phyloP scores from a whole-genome alignment of 2,329 filamentous ascomycete species.

The Trichoderma hamatum region DNA sequence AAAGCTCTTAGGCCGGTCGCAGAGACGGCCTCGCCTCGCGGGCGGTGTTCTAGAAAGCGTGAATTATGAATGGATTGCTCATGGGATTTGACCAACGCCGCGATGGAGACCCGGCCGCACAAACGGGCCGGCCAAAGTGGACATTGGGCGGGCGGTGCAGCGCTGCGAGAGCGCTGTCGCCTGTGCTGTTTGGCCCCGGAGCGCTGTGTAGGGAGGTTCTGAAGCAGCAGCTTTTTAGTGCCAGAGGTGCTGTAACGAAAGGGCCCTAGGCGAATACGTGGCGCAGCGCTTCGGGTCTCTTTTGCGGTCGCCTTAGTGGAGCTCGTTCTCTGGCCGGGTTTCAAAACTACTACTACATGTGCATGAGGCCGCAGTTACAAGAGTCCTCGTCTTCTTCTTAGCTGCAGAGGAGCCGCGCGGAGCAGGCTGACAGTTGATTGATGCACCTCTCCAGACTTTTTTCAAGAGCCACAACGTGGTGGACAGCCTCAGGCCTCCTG shows the following conservation, averaged over 20 bases:
- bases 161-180: slow-evolving; percentile 7
- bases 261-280: neutral
- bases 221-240: neutral
- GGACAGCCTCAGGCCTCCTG: slow-evolving; percentile 3
- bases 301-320: slow-evolving; percentile 23
- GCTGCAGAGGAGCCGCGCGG: neutral
- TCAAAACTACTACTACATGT: neutral
- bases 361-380: neutral
- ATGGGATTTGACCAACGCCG: neutral
- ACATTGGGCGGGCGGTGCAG: slow-evolving; percentile 21
- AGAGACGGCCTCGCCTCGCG: slow-evolving; percentile 15
- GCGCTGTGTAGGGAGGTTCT: neutral
- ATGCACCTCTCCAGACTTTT: too few species aligned
- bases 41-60: slow-evolving; percentile 26
- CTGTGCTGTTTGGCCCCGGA: neutral
- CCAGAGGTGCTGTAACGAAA: slow-evolving; percentile 8
- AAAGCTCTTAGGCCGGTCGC: slow-evolving; percentile 14
- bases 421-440: neutral
- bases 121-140: slow-evolving; percentile 27
- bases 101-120: slow-evolving; percentile 27
- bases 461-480: neutral
- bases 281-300: slow-evolving; percentile 24
- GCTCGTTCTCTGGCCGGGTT: slow-evolving; percentile 8
- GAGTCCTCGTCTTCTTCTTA: neutral
- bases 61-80: neutral